Conservation (phyloP, 2,329 filamentous ascomycete genomes). For the Clarireedia sp. region DNA sequence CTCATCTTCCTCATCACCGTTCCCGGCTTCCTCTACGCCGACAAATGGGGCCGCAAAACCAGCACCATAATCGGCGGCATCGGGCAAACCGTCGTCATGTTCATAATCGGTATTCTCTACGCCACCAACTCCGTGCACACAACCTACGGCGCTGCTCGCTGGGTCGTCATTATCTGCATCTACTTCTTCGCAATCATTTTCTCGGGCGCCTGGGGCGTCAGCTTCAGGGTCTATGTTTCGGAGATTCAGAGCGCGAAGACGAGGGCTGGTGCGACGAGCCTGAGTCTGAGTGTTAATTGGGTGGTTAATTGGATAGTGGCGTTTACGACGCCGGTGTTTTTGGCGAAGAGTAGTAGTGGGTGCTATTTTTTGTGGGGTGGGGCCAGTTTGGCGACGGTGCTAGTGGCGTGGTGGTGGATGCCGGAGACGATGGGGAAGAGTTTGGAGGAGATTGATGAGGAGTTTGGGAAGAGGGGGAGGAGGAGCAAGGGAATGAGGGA, state of each 20-base stretch:
- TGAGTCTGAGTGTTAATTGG: constrained; percentile 42
- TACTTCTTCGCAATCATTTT: constrained; percentile 43
- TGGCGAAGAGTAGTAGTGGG: constrained; percentile 20
- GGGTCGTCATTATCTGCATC: constrained; percentile 43
- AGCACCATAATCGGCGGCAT: constrained; percentile 47
- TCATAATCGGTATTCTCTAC: constrained; percentile 47
- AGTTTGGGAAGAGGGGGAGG: constrained; percentile 9
- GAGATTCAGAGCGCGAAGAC: constrained; percentile 51
- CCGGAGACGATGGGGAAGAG: constrained; percentile 27
- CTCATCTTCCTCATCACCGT: constrained; percentile 51
- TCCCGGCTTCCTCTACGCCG: constrained; percentile 46
- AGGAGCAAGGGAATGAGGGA: not conserved
- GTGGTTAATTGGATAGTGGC: constrained; percentile 28
- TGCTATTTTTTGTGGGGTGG: constrained; percentile 28
- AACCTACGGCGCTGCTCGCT: constrained; percentile 34
- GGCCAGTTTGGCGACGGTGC: constrained; percentile 32
- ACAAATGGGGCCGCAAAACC: constrained; percentile 48
- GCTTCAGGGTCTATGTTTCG: constrained; percentile 46
- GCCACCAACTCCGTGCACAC: constrained; percentile 38
- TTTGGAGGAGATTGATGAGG: constrained; percentile 21
- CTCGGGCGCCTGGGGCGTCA: constrained; percentile 45
- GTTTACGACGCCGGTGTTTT: constrained; percentile 29
- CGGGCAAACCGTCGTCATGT: constrained; percentile 41
- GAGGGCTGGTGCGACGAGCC: constrained; percentile 44
- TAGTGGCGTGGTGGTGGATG: constrained; percentile 19